These are phyloP conservation scores for Coemansia aciculifera DNA, from an alignment of 192 early-diverging fungal genomes.

Conservation along the genomic window DNA sequence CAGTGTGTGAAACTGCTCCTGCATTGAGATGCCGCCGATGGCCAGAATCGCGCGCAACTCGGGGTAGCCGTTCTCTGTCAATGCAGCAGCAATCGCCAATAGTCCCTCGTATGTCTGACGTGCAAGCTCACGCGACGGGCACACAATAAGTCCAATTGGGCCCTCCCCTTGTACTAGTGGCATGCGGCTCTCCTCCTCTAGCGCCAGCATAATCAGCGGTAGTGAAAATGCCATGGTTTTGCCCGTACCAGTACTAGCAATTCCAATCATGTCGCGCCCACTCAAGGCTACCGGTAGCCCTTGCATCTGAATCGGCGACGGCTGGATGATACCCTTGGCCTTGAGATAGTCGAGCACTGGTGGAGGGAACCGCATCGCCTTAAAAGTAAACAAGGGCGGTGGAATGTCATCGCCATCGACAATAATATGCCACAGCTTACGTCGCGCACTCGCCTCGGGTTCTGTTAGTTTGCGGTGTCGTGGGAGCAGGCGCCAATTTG, in stretches of 20 bases:
- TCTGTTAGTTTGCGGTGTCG: conserved; percentile 65
- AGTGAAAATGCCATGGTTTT: conserved; percentile 95
- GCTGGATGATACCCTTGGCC: conserved; percentile 78
- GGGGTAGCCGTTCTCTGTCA: conserved; percentile 68
- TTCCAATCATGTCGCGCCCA: conserved; percentile 97
- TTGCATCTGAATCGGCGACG: conserved; percentile 96
- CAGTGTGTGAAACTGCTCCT: conserved; percentile 76
- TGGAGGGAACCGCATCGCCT: conserved; percentile 83
- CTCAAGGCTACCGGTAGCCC: conserved; percentile 89
- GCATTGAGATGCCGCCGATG: conserved; percentile 94
- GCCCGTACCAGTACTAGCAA: conserved; percentile 97
- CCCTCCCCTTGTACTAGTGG: conserved; percentile 85
- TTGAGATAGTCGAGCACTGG: conserved; percentile 77
- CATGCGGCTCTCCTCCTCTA: conserved; percentile 87
- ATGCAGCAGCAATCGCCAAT: conserved; percentile 60
- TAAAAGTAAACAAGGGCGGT: conserved; percentile 81
- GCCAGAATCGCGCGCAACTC: conserved; percentile 77
- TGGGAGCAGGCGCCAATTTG: conserved; percentile 80
- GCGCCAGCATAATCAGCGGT: conserved; percentile 88
- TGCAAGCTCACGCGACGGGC: conserved; percentile 95
- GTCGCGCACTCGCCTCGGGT: conserved; percentile 56
- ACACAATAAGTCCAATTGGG: conserved; percentile 91
- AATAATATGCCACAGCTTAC: conserved; percentile 87
- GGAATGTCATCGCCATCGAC: conserved; percentile 84
- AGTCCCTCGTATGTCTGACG: conserved; percentile 91